Evolutionary conservation across 73 alveolate genomes (phyloP), one percentile per base, ranked within the genome.

Genomic region (Paramecium tetraurelia): DNA sequence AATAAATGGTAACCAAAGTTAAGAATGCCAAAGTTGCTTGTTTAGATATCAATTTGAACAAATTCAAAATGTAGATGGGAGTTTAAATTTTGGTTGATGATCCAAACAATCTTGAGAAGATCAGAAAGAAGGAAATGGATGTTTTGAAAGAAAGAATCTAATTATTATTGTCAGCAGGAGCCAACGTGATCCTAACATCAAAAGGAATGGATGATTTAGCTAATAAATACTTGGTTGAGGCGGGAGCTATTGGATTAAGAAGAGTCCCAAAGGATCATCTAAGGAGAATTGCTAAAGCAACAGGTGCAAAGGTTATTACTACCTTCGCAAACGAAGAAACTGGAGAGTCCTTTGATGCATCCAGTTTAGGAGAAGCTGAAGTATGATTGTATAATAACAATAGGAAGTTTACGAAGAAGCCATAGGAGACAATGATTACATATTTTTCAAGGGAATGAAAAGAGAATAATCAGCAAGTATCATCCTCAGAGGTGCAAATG

Each of bases 151-250:
- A 98, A 77, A 97, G 99, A 96, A 93, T 96, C 87, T 71, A 97
- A 38, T 95, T 95, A 92, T 92, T 97, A 35, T 95, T 98, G 58
- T 98, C 95, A 11, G 97, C 99, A 20, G 99, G 99, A 31, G 99
- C 99, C 50, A 98, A 98, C 93, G 99, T 98, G 20, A 95, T 98
- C 85, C 93, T 98, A 53, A 97, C 99, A 93, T 90, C 99, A 29
- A 96, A 96, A 92, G 99, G 99, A 44, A 98, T 98, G 86, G 99
- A 98, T 92, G 99, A 98, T 90, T 96, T 98, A 58, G 99, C 99
- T 33, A 97, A 97, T 90, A 98, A 98, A 96, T 98, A 98, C 94
- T 93, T 98, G 94, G 99, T 98, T 38, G 99, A 98, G 93, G 98
- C 97, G n/a, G 95, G 93, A 41, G 96, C 94, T 77, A 92, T 98